Evolutionary conservation across 352 stramenopile species (phyloP).

Genomic region (Phytophthora vignae): DNA sequence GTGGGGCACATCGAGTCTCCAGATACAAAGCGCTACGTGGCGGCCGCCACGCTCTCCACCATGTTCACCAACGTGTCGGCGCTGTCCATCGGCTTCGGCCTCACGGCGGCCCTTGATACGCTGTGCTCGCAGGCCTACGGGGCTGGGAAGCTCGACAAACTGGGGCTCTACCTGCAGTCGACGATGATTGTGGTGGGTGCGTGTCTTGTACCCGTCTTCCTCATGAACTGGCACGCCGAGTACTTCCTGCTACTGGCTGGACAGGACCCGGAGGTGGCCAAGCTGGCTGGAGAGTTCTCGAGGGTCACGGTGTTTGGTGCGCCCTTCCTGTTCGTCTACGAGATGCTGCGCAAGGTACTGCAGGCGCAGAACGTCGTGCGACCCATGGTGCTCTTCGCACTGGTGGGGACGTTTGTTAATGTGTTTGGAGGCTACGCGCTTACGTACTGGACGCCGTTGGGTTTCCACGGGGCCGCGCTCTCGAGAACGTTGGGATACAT

Average conservation of each 20-base stretch:
- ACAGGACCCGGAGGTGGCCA: constrained; percentile 65
- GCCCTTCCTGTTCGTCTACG: constrained; percentile 81
- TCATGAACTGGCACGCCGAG: constrained; percentile 72
- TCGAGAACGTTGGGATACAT: constrained; percentile 70
- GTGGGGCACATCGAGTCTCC: constrained; percentile 68
- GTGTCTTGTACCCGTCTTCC: constrained; percentile 55
- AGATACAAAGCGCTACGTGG: constrained; percentile 67
- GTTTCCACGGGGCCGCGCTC: constrained; percentile 79
- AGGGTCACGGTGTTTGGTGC: constrained; percentile 70
- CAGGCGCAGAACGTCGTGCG: constrained; percentile 78
- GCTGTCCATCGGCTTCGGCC: constrained; percentile 72
- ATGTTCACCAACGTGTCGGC: constrained; percentile 85
- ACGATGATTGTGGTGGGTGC: constrained; percentile 63
- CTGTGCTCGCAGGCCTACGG: constrained; percentile 82
- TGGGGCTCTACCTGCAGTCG: constrained; percentile 84
- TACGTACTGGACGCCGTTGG: constrained; percentile 68
- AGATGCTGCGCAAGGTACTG: constrained; percentile 77
- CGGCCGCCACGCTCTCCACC: constrained; percentile 65
- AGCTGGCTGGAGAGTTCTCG: constrained; percentile 64
- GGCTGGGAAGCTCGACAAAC: constrained; percentile 57
- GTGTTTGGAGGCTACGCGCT: constrained; percentile 74
- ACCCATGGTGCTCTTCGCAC: constrained; percentile 66
- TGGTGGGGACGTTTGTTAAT: constrained; percentile 70
- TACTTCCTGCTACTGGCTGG: constrained; percentile 58
- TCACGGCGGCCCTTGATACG: constrained; percentile 84